phyloP scores from a whole-genome alignment of 179 eudicot species.

The Drosera spatulata region DNA sequence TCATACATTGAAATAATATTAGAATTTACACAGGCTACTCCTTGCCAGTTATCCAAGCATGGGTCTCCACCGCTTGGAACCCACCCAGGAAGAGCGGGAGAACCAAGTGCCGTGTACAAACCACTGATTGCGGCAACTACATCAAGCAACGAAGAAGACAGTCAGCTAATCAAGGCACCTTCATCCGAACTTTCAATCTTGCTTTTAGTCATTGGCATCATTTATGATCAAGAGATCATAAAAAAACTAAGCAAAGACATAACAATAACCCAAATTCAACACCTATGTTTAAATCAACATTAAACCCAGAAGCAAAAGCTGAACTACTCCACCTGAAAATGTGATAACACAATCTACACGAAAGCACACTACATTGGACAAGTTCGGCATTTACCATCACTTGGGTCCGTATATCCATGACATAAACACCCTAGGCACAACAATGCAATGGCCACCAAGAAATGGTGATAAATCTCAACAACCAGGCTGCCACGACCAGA shows the following conservation, averaged over 20 bases:
- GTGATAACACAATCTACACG: neutral
- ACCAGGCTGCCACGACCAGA: conserved; percentile 7
- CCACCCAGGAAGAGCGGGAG: conserved; percentile 85
- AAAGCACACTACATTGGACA: neutral
- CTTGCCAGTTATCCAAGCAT: conserved; percentile 87
- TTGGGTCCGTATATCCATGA: conserved; percentile 18
- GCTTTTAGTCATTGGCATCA: neutral
- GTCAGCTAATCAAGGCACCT: neutral
- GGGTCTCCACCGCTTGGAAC: conserved; percentile 82
- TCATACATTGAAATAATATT: conserved; percentile 56
- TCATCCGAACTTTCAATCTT: neutral
- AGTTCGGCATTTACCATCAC: conserved; percentile 22
- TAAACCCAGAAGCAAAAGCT: neutral
- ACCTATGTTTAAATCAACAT: no score
- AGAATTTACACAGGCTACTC: conserved; percentile 52
- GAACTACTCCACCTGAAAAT: neutral
- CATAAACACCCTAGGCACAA: conserved; percentile 15
- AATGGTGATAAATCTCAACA: conserved; percentile 8
- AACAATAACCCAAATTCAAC: neutral
- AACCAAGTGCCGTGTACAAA: conserved; percentile 67
- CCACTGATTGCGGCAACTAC: conserved; percentile 81
- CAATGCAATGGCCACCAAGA: conserved; percentile 9
- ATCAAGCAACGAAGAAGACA: conserved; percentile 16
- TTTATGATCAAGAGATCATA: neutral
- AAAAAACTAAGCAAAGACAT: neutral